Evolutionary conservation across 169 alveolate genomes (phyloP), one percentile per base, ranked within the genome.

Genomic region (Plasmodium knowlesi): DNA sequence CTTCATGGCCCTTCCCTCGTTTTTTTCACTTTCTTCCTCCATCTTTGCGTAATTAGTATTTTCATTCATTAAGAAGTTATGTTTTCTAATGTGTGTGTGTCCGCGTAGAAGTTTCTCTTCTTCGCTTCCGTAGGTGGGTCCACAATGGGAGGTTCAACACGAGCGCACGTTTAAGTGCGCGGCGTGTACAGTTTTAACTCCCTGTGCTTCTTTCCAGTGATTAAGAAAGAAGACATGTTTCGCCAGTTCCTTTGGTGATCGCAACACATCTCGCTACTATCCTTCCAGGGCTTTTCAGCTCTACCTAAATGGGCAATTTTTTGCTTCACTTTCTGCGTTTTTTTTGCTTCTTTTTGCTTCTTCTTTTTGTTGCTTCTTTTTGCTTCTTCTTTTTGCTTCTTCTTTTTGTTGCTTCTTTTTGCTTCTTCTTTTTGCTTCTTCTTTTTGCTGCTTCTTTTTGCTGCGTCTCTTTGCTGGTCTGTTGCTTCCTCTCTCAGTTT

Each of bases 1-100:
- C 39, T 25, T 79, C 70, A 41, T 78, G 28, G 34, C 32, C 72
- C 81, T 43, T 41, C 70, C 74, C 54, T 46, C 82, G 9, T 61
- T 25, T 12, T 39, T 88, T 70, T 88, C 94, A 78, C 78, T 78
- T 61, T 88, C 89, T 61, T 79, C 89, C 61, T 76, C 86, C 94
- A 88, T 88, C 46, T 88, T 85, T 39, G 25, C 76, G 57, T 46
- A 30, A 61, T 1, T 32, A 32, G 57, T 78, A 28, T 88, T 54
- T 67, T 19, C 88, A 88, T 88, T 88, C 94, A 88, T 79, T 22
- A 43, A 85, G 57, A 61, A n/a, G 41, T 85, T 46, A 46, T 46
- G 39, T 1, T 30, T 30, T 84, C 76, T 9, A 72, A 5, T 72
- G 54, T 41, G 34, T 74, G 34, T 73, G 34, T 22, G 57, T 19